These are phyloP conservation scores for Stygiomarasmius scandens DNA, from an alignment of 1,284 basidiomycete genomes.

Conservation along the genomic window DNA sequence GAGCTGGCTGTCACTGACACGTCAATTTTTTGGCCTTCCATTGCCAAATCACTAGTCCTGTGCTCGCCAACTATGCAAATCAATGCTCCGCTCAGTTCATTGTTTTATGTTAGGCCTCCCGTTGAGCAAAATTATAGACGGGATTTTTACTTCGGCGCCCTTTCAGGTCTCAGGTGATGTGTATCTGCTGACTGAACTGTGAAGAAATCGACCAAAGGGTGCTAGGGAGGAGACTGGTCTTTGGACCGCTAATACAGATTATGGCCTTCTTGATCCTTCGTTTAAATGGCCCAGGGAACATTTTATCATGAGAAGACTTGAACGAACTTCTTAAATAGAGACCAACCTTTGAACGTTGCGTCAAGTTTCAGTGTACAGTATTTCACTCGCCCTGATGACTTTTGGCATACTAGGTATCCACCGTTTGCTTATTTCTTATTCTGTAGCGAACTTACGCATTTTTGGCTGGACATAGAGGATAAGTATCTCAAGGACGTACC, in stretches of 20 bases:
- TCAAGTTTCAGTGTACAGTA: not conserved
- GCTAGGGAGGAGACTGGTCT: not conserved
- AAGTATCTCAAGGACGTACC: conserved; percentile 38
- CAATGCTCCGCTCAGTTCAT: too few relatives aligned
- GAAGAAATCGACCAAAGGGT: not conserved
- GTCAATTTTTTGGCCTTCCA: not conserved
- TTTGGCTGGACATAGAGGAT: conserved; percentile 32
- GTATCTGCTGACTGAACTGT: not conserved
- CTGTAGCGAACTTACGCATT: not conserved
- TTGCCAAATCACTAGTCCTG: not conserved
- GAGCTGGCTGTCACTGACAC: not conserved
- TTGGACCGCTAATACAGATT: too few relatives aligned
- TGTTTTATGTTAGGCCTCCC: too few relatives aligned
- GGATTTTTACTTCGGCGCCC: too few relatives aligned
- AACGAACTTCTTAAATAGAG: too few relatives aligned
- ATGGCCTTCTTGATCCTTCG: too few relatives aligned
- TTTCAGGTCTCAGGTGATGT: not conserved
- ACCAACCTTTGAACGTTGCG: too few relatives aligned
- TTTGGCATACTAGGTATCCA: conserved; percentile 42
- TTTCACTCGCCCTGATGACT: conserved; percentile 22
- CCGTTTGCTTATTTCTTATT: not conserved
- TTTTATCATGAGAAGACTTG: too few relatives aligned
- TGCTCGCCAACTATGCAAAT: not conserved
- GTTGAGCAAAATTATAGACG: too few relatives aligned
- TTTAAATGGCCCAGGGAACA: too few relatives aligned